Evolutionary conservation across 192 early-diverging fungal genomes (phyloP), one percentile per base, ranked within the genome.

Genomic region (Coemansia sp.): DNA sequence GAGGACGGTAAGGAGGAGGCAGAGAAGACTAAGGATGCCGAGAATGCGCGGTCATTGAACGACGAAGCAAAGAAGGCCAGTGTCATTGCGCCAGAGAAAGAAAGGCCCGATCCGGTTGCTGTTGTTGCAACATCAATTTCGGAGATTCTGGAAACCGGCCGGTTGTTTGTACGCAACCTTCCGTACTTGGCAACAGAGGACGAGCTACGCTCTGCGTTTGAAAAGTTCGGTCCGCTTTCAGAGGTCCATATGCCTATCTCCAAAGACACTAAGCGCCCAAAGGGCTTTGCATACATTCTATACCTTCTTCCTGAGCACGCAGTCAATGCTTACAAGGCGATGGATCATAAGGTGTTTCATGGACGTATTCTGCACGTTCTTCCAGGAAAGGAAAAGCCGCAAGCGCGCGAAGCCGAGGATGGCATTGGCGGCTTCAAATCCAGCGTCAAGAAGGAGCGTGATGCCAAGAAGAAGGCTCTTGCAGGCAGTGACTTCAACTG

Each of bases 201-300:
- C 9, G 97, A 99, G 64, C 74, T 99, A 40, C 87, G 92, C 52
- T 78, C 85, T 38, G 57, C 87, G 44, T 98, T 99, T 77, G 87
- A 89, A 53, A 88, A 86, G 66, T 98, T 92, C 83, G 97, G 97
- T 6, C 92, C 93, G 1, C 77, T 99, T 4, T 90, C 94, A 0
- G 97, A 98, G 74, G 87, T 94, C 45, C 96, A 99, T 79, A 91
- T 99, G 80, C 95, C 97, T 16, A 93, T 99, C 58, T 89, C 90
- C 54, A 92, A 89, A 71, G 91, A 93, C 65, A 94, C 96, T 54
- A 96, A 97, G 72, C 88, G 92, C 67, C 89, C 95, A 69, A 94
- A 95, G 77, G 97, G 97, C 7, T 95, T 91, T 65, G 95, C 94
- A 1, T 98, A 97, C 65, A 82, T 98, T 37, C 83, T 94, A 23